Evolutionary conservation across 352 stramenopile species (phyloP).

Genomic region (Phytophthora agathidicida): DNA sequence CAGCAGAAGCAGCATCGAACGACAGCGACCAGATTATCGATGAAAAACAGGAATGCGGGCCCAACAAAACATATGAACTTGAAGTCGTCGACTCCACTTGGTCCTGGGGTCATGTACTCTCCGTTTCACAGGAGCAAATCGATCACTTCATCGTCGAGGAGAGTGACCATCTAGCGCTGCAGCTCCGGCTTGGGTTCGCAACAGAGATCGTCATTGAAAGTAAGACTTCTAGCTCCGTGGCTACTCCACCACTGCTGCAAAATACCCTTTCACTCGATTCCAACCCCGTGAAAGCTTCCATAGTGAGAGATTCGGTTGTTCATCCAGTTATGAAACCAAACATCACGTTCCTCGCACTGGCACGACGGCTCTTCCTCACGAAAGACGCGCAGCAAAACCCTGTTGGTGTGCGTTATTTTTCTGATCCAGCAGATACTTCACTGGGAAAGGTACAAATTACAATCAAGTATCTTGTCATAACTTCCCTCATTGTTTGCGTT

Average conservation of each 20-base stretch:
- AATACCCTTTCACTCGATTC: neutral
- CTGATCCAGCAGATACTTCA: slow-evolving; percentile 36
- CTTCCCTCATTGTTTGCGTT: neutral
- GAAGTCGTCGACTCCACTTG: slow-evolving; percentile 27
- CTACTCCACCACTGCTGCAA: neutral
- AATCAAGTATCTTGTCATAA: neutral
- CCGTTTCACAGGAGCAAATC: slow-evolving; percentile 17
- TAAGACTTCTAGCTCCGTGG: neutral
- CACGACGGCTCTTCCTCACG: slow-evolving; percentile 13
- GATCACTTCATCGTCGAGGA: slow-evolving; percentile 23
- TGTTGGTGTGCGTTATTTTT: slow-evolving; percentile 15
- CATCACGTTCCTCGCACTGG: slow-evolving; percentile 18
- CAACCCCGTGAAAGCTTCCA: neutral
- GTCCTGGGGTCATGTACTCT: slow-evolving; percentile 19
- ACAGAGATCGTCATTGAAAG: neutral
- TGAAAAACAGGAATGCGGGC: slow-evolving; percentile 1
- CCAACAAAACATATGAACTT: slow-evolving; percentile 26
- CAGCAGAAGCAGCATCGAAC: neutral
- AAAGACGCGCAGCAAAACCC: neutral
- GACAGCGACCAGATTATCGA: neutral
- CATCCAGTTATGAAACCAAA: slow-evolving; percentile 22
- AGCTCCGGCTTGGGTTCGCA: slow-evolving; percentile 5
- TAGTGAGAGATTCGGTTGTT: slow-evolving; percentile 19
- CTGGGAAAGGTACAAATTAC: slow-evolving; percentile 44
- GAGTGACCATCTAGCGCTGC: slow-evolving; percentile 7